These are phyloP conservation scores for Neurospora sublineolata DNA, from an alignment of 495 filamentous ascomycete species.

Conservation along the genomic window DNA sequence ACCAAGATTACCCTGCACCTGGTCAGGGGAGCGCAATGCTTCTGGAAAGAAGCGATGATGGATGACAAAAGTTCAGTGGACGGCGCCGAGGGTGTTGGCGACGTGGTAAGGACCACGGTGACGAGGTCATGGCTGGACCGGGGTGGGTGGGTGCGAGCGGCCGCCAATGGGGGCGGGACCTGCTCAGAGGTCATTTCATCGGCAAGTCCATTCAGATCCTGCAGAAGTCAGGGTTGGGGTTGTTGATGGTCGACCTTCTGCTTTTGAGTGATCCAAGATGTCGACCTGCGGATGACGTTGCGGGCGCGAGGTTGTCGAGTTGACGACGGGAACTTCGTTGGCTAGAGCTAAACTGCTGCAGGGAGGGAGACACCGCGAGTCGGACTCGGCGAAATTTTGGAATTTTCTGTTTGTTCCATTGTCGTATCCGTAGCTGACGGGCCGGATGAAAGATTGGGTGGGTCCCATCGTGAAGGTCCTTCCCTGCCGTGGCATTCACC, in stretches of 20 bases:
- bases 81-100: slow-evolving; percentile 36
- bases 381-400: neutral
- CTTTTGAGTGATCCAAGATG: neutral
- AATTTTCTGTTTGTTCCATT: neutral
- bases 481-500: neutral
- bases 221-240: neutral
- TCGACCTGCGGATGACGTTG: neutral
- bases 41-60: slow-evolving; percentile 28
- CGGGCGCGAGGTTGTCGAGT: neutral
- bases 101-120: slow-evolving; percentile 38
- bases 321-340: neutral
- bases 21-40: slow-evolving; percentile 21
- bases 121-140: slow-evolving; percentile 13
- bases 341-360: neutral
- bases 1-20: slow-evolving; percentile 30
- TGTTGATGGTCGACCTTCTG: neutral
- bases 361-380: neutral
- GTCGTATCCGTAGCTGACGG: neutral
- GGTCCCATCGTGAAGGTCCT: neutral
- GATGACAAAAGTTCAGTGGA: slow-evolving; percentile 31
- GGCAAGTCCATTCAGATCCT: neutral
- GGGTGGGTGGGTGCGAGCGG: neutral
- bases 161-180: neutral
- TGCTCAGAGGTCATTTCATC: slow-evolving; percentile 6
- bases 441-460: neutral